Conservation (phyloP, 1,284 basidiomycete species). For the Microstroma glucosiphilum region DNA sequence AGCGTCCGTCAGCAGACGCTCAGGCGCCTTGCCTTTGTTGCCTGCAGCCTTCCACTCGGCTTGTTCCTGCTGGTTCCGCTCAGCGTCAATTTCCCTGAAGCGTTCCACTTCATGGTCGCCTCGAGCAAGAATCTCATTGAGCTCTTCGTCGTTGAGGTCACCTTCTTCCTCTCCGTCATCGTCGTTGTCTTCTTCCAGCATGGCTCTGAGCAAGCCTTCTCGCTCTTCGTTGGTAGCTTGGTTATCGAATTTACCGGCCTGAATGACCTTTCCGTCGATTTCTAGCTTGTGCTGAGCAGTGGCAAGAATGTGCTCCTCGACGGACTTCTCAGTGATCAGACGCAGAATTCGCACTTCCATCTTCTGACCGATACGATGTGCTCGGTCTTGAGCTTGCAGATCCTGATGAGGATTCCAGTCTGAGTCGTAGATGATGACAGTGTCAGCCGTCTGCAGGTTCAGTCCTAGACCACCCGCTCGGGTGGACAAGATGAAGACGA, state of each 20-base stretch:
- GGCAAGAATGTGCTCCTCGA: constrained; percentile 94
- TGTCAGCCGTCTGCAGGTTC: constrained; percentile 96
- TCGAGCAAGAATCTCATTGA: constrained; percentile 88
- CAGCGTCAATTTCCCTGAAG: constrained; percentile 78
- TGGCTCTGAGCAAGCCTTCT: constrained; percentile 78
- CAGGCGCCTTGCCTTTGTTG: constrained; percentile 61
- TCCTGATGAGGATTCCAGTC: constrained; percentile 57
- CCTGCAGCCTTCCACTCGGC: constrained; percentile 70
- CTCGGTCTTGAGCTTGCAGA: constrained; percentile 74
- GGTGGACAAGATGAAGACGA: constrained; percentile 79
- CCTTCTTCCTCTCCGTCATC: constrained; percentile 58
- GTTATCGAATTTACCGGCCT: constrained; percentile 95
- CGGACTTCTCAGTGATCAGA: constrained; percentile 95
- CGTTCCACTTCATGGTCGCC: constrained; percentile 70
- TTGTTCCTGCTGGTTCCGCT: constrained; percentile 67
- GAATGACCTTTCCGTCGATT: constrained; percentile 89
- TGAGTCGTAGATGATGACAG: constrained; percentile 84
- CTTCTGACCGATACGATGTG: constrained; percentile 98
- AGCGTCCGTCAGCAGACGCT: constrained; percentile 72
- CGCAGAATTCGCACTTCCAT: constrained; percentile 94
- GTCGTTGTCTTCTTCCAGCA: constrained; percentile 49
- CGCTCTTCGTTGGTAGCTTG: constrained; percentile 97
- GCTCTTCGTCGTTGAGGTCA: constrained; percentile 93
- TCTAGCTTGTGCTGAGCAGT: constrained; percentile 94
- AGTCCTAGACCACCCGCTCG: constrained; percentile 94